Evolutionary conservation across 352 stramenopile species (phyloP).

Genomic region (Phytophthora multivora): DNA sequence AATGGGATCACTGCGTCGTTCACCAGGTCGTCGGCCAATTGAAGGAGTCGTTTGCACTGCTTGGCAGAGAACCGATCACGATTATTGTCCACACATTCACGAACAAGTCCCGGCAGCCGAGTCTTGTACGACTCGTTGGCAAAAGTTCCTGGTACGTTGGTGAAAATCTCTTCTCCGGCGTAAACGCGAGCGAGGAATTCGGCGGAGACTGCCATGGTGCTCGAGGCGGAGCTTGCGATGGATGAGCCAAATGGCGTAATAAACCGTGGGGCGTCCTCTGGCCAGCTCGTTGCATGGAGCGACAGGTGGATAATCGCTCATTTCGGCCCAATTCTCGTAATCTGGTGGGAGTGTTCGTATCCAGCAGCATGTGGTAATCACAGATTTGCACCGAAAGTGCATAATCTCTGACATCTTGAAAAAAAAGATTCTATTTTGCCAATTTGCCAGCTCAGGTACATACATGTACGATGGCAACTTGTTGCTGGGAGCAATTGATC

Average conservation of each 20-base stretch:
- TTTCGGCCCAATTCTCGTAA: slow-evolving; percentile 8
- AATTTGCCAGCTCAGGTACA: too few relatives aligned
- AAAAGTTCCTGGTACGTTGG: slow-evolving; percentile 59
- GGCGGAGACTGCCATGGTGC: slow-evolving; percentile 33
- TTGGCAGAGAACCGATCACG: slow-evolving; percentile 36
- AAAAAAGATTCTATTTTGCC: too few relatives aligned
- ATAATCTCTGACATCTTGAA: background rate
- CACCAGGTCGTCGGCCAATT: slow-evolving; percentile 54
- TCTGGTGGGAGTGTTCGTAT: background rate
- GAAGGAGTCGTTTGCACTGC: slow-evolving; percentile 40
- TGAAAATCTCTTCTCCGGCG: slow-evolving; percentile 49
- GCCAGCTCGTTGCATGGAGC: background rate
- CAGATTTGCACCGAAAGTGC: slow-evolving; percentile 9
- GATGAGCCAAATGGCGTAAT: slow-evolving; percentile 8
- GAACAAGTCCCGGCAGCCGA: slow-evolving; percentile 60
- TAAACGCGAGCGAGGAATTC: slow-evolving; percentile 50
- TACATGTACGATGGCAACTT: too few relatives aligned
- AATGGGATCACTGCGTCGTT: slow-evolving; percentile 50
- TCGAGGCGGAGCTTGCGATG: background rate
- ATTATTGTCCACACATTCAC: slow-evolving; percentile 62
- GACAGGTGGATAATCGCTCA: slow-evolving; percentile 11
- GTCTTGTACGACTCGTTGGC: slow-evolving; percentile 69
- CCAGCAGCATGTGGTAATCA: background rate
- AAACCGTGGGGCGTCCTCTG: background rate
- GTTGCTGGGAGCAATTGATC: too few relatives aligned